phyloP scores from a whole-genome alignment of 2,329 filamentous ascomycete genomes.

The Verticillium nubilum region DNA sequence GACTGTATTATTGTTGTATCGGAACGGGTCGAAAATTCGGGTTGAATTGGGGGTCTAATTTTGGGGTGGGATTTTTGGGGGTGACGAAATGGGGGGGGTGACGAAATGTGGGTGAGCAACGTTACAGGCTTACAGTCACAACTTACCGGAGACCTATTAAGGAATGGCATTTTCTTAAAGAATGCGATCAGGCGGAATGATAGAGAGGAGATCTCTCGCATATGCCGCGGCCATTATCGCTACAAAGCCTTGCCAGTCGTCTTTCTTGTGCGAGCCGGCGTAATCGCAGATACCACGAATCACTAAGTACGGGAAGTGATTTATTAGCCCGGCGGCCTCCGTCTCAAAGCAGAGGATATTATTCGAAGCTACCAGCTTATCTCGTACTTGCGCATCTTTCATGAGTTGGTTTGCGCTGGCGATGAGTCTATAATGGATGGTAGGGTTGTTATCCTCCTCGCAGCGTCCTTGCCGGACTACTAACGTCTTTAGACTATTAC shows the following conservation, averaged over 20 bases:
- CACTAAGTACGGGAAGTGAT: slow-evolving; percentile 24
- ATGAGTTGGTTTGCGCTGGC: slow-evolving; percentile 29
- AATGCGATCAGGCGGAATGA: slow-evolving; percentile 10
- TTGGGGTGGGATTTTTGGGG: too few species aligned
- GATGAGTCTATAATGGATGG: slow-evolving; percentile 17
- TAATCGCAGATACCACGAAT: slow-evolving; percentile 36
- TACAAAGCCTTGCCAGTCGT: slow-evolving; percentile 29
- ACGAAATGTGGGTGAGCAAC: too few species aligned
- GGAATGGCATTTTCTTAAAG: slow-evolving; percentile 4
- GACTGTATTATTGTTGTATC: too few species aligned
- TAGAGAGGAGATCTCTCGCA: slow-evolving; percentile 8
- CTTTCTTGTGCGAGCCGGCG: slow-evolving; percentile 31
- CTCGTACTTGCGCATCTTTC: slow-evolving; percentile 23
- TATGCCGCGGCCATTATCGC: slow-evolving; percentile 25
- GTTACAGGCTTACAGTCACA: too few species aligned
- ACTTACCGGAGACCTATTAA: not conserved
- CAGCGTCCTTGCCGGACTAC: not conserved
- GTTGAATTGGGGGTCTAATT: too few species aligned
- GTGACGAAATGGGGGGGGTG: too few species aligned
- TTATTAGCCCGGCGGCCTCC: slow-evolving; percentile 23
- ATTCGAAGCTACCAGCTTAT: slow-evolving; percentile 16
- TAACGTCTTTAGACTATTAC: too few species aligned
- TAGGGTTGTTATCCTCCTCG: slow-evolving; percentile 5
- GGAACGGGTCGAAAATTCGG: too few species aligned
- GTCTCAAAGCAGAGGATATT: slow-evolving; percentile 21